phyloP scores from a whole-genome alignment of 2,329 filamentous ascomycete genomes.

The Clarireedia paspali region DNA sequence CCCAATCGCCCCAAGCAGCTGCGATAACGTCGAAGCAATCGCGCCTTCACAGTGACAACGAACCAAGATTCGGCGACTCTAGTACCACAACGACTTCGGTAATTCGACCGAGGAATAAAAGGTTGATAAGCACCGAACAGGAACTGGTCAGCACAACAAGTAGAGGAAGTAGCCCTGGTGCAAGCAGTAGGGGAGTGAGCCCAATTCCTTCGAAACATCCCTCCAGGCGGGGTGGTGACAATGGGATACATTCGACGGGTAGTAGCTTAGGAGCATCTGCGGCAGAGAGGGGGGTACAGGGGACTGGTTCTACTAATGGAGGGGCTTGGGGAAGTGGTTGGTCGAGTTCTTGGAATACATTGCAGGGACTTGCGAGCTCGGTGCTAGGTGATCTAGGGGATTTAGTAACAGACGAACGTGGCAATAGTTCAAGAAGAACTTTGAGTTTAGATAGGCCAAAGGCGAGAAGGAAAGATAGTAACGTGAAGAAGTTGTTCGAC shows the following conservation, averaged over 20 bases:
- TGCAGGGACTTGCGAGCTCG: constrained; percentile 28
- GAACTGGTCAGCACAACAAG: constrained; percentile 25
- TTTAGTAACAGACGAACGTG: constrained; percentile 13
- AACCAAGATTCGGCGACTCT: constrained; percentile 1
- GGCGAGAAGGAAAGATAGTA: constrained; percentile 10
- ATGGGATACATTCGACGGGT: background rate
- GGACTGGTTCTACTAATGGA: constrained; percentile 2
- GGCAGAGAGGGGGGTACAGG: background rate
- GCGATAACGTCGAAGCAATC: constrained; percentile 10
- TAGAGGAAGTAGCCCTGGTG: constrained; percentile 27
- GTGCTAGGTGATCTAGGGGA: constrained; percentile 23
- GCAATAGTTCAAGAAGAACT: constrained; percentile 6
- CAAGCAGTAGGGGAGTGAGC: constrained; percentile 39
- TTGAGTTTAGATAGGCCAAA: constrained; percentile 5
- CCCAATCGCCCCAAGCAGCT: constrained; percentile 14
- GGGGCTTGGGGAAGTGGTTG: constrained; percentile 15
- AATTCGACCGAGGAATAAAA: constrained; percentile 26
- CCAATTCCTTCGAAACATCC: constrained; percentile 40
- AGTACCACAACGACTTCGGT: constrained; percentile 11
- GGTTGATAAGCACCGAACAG: constrained; percentile 25
- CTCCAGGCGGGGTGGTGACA: constrained; percentile 9
- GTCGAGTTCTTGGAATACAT: constrained; percentile 26
- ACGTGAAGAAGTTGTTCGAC: constrained; percentile 14
- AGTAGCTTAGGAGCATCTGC: background rate
- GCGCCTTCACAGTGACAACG: constrained; percentile 7